A percentile compares a stretch with the other conserved stretches of the same genome.
Conservation (phyloP, 805 yeast genomes). For the Wickerhamiella dianesei region DNA sequence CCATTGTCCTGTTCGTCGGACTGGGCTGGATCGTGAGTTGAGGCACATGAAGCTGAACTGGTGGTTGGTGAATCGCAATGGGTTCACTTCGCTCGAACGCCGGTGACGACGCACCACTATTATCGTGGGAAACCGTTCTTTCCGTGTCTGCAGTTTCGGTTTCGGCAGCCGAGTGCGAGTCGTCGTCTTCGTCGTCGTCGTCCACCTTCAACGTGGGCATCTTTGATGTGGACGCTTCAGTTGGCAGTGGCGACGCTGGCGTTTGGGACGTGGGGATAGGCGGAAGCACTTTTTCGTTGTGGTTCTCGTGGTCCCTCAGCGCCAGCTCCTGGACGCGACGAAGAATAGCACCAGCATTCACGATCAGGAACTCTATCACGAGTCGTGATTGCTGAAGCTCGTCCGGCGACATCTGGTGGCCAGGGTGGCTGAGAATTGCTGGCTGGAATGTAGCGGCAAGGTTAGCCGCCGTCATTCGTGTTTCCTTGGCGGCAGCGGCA, state of each 20-base stretch:
- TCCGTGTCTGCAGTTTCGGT: background rate
- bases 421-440: constrained; percentile 82
- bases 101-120: background rate
- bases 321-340: constrained; percentile 33
- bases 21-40: background rate
- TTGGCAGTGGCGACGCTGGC: too few species aligned
- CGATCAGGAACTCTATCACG: constrained; percentile 79
- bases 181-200: background rate
- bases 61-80: background rate
- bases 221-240: too few species aligned
- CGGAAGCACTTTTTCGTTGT: background rate
- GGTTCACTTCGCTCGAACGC: background rate
- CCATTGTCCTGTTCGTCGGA: background rate
- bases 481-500: constrained; percentile 59
- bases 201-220: constrained; percentile 1
- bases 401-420: constrained; percentile 81
- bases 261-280: background rate
- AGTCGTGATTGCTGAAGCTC: constrained; percentile 79
- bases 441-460: constrained; percentile 96
- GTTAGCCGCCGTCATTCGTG: constrained; percentile 85
- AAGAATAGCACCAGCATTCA: constrained; percentile 64
- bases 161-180: background rate
- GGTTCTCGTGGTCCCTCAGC: constrained; percentile 20
- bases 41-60: background rate
- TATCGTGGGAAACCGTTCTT: background rate